phyloP scores from a whole-genome alignment of 768 basidiomycete species.

The Phylloporus scabripes region DNA sequence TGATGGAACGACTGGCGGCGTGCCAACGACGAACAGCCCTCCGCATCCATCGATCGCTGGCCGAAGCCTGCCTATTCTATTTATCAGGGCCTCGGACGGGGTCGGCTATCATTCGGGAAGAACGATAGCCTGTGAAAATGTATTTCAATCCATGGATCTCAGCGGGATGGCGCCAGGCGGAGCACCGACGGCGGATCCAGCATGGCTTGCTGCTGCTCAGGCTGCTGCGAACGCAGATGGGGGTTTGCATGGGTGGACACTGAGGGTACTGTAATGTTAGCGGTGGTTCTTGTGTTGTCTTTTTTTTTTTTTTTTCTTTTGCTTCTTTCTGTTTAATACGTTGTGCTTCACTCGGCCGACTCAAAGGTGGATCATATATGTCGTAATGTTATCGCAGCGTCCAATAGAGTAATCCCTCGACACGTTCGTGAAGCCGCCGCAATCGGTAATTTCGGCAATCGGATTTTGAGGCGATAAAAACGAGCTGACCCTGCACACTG shows the following conservation, averaged over 20 bases:
- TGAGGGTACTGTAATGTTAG: slow-evolving; percentile 62
- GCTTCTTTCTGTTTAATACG: slow-evolving; percentile 26
- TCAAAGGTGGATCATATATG: not conserved
- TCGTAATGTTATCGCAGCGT: slow-evolving; percentile 6
- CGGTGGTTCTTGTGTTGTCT: slow-evolving; percentile 18
- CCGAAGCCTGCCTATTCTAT: slow-evolving; percentile 69
- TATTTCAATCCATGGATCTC: slow-evolving; percentile 67
- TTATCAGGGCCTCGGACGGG: slow-evolving; percentile 79
- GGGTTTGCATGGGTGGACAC: slow-evolving; percentile 70
- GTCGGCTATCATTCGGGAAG: slow-evolving; percentile 86
- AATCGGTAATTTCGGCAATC: not conserved
- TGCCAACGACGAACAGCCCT: slow-evolving; percentile 22
- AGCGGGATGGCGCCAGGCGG: slow-evolving; percentile 42
- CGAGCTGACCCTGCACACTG: not conserved
- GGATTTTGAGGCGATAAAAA: slow-evolving; percentile 8
- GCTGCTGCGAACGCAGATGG: slow-evolving; percentile 61
- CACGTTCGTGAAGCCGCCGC: slow-evolving; percentile 27
- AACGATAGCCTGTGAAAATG: slow-evolving; percentile 76
- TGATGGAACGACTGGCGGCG: slow-evolving; percentile 24
- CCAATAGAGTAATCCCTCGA: not conserved
- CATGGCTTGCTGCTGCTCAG: slow-evolving; percentile 73
- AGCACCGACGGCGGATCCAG: slow-evolving; percentile 47
- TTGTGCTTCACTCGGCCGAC: slow-evolving; percentile 10
- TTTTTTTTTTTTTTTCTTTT: slow-evolving; percentile 24
- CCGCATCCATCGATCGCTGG: slow-evolving; percentile 52